Base-by-base conservation (phyloP, 805 yeast genomes). In the Saturnispora saitoi region DNA sequence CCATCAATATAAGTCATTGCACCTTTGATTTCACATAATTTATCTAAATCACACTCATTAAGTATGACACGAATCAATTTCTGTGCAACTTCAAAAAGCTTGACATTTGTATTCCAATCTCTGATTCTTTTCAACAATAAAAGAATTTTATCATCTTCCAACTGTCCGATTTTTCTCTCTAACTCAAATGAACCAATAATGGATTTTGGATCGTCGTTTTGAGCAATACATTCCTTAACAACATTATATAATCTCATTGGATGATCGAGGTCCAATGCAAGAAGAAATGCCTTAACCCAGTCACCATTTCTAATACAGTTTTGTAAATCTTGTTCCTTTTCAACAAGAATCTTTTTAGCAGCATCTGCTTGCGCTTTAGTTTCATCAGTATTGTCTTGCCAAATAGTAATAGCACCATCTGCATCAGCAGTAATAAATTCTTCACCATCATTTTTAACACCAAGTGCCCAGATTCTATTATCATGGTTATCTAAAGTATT, bases 51-150 rank as follows among this genome's bases (percentile, higher is more conserved):
- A 56, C 78, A 78, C 42, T 70, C 71, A 38, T 69, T 66, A 51
- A 93, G 68, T 31, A 91, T 66, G 22, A 86, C 81, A 54, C 77
- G 73, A 46, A 91, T 72, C 38, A 89, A 67, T 50, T 79, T 80
- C 66, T 91, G 99, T 11, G 96, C 86, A 48, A 87, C 76, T 45
- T 76, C 79, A 59, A 86, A 86, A 32, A 87, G 81, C 59, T 80
- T 79, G 47, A 86, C 84, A 64, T 88, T 91, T 41, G 95, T 83
- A 63, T 93, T 93, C 99, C 99, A 93, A 61, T 88, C 95, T 57
- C 97, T 78, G 19, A 90, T 72, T 58, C 95, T 81, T 59, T 78
- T 77, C 63, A 93, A 75, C 22, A 93, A 64, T 11, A 70, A 61
- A 38, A 74, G 56, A 22, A 90, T 65, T 58, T 84, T 86, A 1